phyloP scores from a whole-genome alignment of 305 asterid species.

The Caryopteris hybrid region DNA sequence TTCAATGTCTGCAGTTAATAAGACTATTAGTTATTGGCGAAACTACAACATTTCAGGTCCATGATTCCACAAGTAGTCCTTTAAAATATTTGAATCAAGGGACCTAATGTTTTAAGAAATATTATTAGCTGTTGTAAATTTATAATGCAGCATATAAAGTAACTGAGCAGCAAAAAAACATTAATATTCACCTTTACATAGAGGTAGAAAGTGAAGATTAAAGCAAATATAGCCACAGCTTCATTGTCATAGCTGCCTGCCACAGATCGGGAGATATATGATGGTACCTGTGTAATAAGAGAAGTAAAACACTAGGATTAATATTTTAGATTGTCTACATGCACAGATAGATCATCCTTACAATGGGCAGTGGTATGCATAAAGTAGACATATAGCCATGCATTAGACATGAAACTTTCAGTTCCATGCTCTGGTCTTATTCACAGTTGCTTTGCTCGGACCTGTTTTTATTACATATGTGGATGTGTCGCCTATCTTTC shows the following conservation, averaged over 20 bases:
- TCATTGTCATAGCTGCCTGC: conserved; percentile 99
- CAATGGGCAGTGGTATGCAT: background rate
- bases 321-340: background rate
- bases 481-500: no score
- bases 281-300: conserved; percentile 70
- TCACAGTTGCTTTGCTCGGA: no score
- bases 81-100: conserved; percentile 12
- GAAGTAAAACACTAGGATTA: background rate
- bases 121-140: background rate
- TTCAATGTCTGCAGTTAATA: conserved; percentile 75
- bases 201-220: conserved; percentile 93
- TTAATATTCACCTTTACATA: conserved; percentile 70
- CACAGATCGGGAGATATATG: conserved; percentile 97
- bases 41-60: conserved; percentile 10
- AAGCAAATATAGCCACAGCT: conserved; percentile 99
- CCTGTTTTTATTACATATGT: no score
- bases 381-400: background rate
- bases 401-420: background rate
- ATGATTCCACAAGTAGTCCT: background rate
- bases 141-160: background rate
- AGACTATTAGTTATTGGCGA: conserved; percentile 23
- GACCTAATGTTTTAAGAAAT: background rate
- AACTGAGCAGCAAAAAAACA: conserved; percentile 13
- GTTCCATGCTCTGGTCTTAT: background rate
- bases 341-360: conserved; percentile 6